Conservation (phyloP, 495 filamentous ascomycete species). For the Trichoderma gamsii region DNA sequence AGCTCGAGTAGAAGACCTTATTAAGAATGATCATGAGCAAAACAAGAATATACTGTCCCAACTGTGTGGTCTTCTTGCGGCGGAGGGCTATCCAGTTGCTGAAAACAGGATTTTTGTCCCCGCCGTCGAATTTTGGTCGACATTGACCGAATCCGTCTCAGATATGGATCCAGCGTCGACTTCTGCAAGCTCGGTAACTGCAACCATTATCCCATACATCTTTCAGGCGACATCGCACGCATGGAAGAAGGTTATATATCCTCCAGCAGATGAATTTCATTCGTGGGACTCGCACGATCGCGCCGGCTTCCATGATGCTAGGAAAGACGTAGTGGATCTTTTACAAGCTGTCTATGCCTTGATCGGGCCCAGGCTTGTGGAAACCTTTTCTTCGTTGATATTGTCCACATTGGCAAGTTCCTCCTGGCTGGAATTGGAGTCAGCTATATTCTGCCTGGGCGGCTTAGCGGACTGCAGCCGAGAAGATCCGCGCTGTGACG, state of each 20-base stretch:
- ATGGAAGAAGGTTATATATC: constrained; percentile 59
- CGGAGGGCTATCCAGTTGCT: constrained; percentile 65
- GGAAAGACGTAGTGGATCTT: constrained; percentile 76
- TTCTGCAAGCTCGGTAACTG: constrained; percentile 26
- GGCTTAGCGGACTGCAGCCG: constrained; percentile 68
- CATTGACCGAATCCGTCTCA: constrained; percentile 52
- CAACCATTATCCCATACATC: constrained; percentile 35
- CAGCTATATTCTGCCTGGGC: constrained; percentile 70
- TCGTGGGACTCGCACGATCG: constrained; percentile 70
- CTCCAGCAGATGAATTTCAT: constrained; percentile 40
- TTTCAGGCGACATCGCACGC: constrained; percentile 53
- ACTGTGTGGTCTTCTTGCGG: constrained; percentile 58
- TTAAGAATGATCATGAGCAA: constrained; percentile 34
- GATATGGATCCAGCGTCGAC: constrained; percentile 30
- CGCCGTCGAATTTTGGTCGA: constrained; percentile 80
- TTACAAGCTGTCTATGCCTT: constrained; percentile 69
- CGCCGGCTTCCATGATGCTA: constrained; percentile 66
- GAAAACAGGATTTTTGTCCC: constrained; percentile 73
- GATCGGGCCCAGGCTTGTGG: constrained; percentile 60
- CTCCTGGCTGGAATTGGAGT: constrained; percentile 75
- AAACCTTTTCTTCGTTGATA: constrained; percentile 61
- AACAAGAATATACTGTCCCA: constrained; percentile 44
- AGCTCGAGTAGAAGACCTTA: constrained; percentile 48
- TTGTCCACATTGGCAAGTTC: constrained; percentile 49
- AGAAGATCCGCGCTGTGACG: constrained; percentile 60